Conservation (phyloP, 768 basidiomycete species). For the Leccinellum albellum region DNA sequence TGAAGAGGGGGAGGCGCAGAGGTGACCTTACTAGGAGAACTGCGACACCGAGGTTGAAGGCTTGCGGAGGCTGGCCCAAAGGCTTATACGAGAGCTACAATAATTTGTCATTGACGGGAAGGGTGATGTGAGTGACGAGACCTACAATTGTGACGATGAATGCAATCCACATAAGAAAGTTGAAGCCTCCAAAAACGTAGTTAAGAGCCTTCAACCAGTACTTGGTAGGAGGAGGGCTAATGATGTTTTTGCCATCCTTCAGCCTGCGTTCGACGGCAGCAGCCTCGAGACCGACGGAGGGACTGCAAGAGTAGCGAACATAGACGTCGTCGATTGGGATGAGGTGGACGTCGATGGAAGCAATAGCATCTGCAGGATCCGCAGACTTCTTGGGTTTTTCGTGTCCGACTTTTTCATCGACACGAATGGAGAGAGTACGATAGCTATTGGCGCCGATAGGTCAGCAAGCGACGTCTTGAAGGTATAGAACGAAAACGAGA, state of each 20-base stretch:
- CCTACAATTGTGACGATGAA: slow-evolving; percentile 45
- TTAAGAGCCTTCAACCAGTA: slow-evolving; percentile 47
- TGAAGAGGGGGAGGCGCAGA: slow-evolving; percentile 1
- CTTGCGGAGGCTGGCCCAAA: slow-evolving; percentile 40
- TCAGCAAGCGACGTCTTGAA: neutral
- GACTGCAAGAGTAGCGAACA: slow-evolving; percentile 41
- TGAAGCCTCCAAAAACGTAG: slow-evolving; percentile 58
- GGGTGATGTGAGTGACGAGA: neutral
- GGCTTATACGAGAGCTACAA: slow-evolving; percentile 50
- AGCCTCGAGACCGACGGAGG: slow-evolving; percentile 44
- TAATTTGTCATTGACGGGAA: slow-evolving; percentile 7
- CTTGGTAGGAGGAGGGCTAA: slow-evolving; percentile 46
- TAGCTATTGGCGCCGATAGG: slow-evolving; percentile 23
- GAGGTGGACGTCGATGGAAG: slow-evolving; percentile 47
- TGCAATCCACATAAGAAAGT: slow-evolving; percentile 52
- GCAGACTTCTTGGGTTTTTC: slow-evolving; percentile 14
- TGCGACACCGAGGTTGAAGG: slow-evolving; percentile 50
- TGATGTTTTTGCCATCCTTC: slow-evolving; percentile 43
- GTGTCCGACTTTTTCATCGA: slow-evolving; percentile 30
- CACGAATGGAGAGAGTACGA: slow-evolving; percentile 45
- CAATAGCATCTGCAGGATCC: slow-evolving; percentile 39
- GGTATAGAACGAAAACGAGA: neutral
- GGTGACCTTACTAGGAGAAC: slow-evolving; percentile 41
- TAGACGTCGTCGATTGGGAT: slow-evolving; percentile 40
- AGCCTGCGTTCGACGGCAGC: slow-evolving; percentile 40